Evolutionary conservation across 2,329 filamentous ascomycete genomes (phyloP).

Genomic region (Microdochium paspali): DNA sequence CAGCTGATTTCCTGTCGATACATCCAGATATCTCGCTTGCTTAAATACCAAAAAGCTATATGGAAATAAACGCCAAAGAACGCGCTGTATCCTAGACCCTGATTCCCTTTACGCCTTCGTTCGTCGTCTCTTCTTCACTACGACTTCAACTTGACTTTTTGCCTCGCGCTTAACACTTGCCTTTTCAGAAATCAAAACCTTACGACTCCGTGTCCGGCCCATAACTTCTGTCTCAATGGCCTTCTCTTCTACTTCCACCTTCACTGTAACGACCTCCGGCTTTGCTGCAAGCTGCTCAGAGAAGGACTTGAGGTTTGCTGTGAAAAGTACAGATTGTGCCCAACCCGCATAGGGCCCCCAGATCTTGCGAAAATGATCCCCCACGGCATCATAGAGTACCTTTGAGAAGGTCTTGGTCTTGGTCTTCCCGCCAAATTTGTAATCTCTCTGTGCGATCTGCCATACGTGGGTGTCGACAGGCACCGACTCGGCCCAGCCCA

Average conservation of each 20-base stretch:
- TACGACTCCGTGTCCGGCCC: background rate
- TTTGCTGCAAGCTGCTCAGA: constrained; percentile 50
- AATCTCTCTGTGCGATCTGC: constrained; percentile 96
- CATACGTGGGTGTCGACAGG: constrained; percentile 97
- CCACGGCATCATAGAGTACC: constrained; percentile 79
- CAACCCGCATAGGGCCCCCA: constrained; percentile 95
- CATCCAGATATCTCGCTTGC: background rate
- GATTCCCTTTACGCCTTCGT: background rate
- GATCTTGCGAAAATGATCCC: constrained; percentile 76
- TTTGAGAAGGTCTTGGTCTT: constrained; percentile 84
- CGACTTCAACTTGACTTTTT: background rate
- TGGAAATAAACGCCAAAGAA: too few species aligned
- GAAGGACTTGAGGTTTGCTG: constrained; percentile 81
- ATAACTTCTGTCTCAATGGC: background rate
- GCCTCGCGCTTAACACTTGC: background rate
- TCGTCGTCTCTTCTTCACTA: background rate
- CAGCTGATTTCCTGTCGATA: background rate
- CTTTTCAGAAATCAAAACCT: background rate
- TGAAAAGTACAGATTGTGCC: constrained; percentile 96
- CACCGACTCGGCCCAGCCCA: constrained; percentile 92
- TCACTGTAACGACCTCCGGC: constrained; percentile 8
- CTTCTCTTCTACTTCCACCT: constrained; percentile 13
- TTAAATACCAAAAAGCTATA: too few species aligned
- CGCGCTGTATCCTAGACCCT: too few species aligned
- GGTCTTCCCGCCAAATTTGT: constrained; percentile 72